Percentiles rank a stretch among this genome's conserved stretches.
These are phyloP conservation scores for Talaromyces sp. DNA, from an alignment of 2,329 filamentous ascomycete genomes.

Conservation along the genomic window DNA sequence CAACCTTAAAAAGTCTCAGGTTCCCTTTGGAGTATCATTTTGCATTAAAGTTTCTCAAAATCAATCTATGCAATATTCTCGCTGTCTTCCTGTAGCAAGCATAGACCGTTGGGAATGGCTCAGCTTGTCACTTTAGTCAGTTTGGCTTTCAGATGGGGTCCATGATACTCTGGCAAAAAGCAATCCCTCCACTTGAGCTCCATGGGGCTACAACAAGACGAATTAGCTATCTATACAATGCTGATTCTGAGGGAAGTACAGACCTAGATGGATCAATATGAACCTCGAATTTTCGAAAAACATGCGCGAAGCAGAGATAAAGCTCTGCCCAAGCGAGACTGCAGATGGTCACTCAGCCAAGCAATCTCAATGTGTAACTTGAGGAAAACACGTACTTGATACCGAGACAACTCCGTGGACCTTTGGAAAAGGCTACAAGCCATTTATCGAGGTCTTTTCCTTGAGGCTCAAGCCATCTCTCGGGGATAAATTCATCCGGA, in stretches of 20 bases:
- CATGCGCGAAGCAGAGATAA: constrained; percentile 14
- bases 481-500: constrained; percentile 37
- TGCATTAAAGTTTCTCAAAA: background rate
- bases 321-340: constrained; percentile 17
- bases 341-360: background rate
- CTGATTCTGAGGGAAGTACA: background rate
- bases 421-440: constrained; percentile 46
- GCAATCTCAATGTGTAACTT: background rate
- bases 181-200: constrained; percentile 14
- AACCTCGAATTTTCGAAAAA: constrained; percentile 14
- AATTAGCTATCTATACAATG: background rate
- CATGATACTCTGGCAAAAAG: constrained; percentile 15
- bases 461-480: constrained; percentile 38
- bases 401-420: constrained; percentile 41
- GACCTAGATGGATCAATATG: constrained; percentile 13
- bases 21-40: background rate
- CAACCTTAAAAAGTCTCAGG: background rate
- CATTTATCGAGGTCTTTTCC: constrained; percentile 30
- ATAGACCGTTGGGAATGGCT: background rate
- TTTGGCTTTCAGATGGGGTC: constrained; percentile 15
- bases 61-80: background rate
- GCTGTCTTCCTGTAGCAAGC: background rate
- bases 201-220: background rate
- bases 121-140: background rate
- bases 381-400: constrained; percentile 21